Evolutionary conservation across 148 eudicot genomes (phyloP), one percentile per base, ranked within the genome.

Genomic region (Camellia sinensis): DNA sequence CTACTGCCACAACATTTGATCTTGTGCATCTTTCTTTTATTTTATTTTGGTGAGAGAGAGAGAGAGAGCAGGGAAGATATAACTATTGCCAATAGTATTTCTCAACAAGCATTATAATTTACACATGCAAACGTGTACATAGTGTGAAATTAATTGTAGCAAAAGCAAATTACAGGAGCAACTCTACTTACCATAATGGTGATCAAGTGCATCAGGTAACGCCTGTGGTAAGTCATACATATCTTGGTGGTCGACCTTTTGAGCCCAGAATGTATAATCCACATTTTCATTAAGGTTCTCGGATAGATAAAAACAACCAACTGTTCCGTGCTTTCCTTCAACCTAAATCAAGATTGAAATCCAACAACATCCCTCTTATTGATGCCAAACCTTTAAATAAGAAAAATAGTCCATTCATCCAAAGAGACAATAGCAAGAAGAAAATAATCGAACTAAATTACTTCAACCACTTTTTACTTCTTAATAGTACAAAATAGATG

Each of bases 211-310:
- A 79, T 88, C 91, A 76, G 94, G 94, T 76, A 94, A 90, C 69
- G 97, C 93, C 84, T 85, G 87, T 13, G 81, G 85, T 41, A 76
- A 69, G 59, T 84, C 91, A 85, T 85, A 73, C 62, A 56, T 44
- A 82, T 83, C 81, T 10, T 80, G 74, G 50, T 82, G 84, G 78
- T 84, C 94, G 79, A 89, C 84, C 67, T 85, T 87, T 64, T 84
- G 81, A 70, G 82, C 77, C 91, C 89, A 81, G 84, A 87, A 84
- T 46, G 87, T 82, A 81, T 86, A 82, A 74, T 92, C 92, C 75
- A 87, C 92, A 84, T 81, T 73, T 84, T 91, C 98, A 78, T 91
- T 88, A 37, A 96, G 89, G 84, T 92, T 94, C 89, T 93, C 97
- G 14, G 86, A 88, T 63, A 96, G 84, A 88, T 93, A 96, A 81